These are phyloP conservation scores for Melampsora americana DNA, from an alignment of 1,284 basidiomycete species.

Conservation along the genomic window DNA sequence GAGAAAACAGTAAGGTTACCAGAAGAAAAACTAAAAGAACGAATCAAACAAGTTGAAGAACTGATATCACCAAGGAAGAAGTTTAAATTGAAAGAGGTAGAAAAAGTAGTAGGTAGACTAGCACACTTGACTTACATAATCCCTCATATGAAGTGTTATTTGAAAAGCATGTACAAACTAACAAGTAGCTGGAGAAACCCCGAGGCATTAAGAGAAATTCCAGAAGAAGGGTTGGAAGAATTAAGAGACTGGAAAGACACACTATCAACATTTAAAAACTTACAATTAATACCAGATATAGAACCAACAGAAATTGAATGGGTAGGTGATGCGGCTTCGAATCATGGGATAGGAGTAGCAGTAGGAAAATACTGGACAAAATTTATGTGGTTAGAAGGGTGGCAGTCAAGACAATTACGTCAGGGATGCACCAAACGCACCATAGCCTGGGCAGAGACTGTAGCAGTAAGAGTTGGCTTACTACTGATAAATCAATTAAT, in stretches of 20 bases:
- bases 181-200: background rate
- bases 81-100: background rate
- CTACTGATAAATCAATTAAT: background rate
- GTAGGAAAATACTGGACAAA: background rate
- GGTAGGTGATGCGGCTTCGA: background rate
- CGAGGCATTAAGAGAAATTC: too few species aligned
- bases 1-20: too few species aligned
- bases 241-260: background rate
- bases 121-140: background rate
- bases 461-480: background rate
- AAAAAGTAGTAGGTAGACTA: background rate
- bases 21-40: background rate
- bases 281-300: background rate
- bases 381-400: background rate
- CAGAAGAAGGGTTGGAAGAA: background rate
- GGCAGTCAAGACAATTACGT: background rate
- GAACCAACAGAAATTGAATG: background rate
- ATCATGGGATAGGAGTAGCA: background rate
- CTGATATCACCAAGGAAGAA: background rate
- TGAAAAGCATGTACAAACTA: background rate
- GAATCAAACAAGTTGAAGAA: background rate
- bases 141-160: conserved; percentile 5
- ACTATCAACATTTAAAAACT: background rate
- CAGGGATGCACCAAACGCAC: background rate
- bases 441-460: conserved; percentile 5